Evolutionary conservation across 495 filamentous ascomycete genomes (phyloP).

Genomic region (Pseudoneurospora amorphoporcata): DNA sequence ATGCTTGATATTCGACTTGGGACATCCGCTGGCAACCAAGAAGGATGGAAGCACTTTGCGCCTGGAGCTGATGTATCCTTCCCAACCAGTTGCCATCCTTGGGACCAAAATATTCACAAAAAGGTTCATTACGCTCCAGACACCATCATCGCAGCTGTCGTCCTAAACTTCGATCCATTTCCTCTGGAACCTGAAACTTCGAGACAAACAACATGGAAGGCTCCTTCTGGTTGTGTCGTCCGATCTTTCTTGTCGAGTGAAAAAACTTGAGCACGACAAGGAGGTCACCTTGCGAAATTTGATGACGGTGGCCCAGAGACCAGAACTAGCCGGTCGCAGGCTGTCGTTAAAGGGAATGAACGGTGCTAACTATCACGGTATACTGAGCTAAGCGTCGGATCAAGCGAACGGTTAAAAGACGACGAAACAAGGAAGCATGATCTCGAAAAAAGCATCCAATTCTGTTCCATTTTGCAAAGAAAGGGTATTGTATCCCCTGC

Average conservation of each 20-base stretch:
- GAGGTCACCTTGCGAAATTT: neutral
- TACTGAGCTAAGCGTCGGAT: neutral
- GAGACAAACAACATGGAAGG: neutral
- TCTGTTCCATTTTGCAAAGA: neutral
- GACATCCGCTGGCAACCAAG: neutral
- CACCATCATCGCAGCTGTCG: neutral
- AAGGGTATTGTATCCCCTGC: neutral
- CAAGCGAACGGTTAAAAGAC: neutral
- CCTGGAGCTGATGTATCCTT: neutral
- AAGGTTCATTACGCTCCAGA: neutral
- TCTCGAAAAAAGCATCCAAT: neutral
- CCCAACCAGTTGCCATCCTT: neutral
- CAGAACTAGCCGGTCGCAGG: neutral
- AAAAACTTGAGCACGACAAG: neutral
- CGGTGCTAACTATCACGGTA: neutral
- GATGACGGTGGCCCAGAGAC: neutral
- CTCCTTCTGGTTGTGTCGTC: neutral
- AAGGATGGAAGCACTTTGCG: neutral
- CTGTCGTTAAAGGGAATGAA: neutral
- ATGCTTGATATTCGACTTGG: neutral
- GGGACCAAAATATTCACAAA: neutral
- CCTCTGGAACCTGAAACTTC: rapidly evolving
- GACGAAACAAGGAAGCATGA: neutral
- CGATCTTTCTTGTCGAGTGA: neutral
- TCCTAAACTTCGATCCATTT: neutral